Percentiles rank a stretch among this genome's conserved stretches.
Evolutionary conservation across 2,329 filamentous ascomycete genomes (phyloP).

Genomic region (Sclerotinia spermophila): DNA sequence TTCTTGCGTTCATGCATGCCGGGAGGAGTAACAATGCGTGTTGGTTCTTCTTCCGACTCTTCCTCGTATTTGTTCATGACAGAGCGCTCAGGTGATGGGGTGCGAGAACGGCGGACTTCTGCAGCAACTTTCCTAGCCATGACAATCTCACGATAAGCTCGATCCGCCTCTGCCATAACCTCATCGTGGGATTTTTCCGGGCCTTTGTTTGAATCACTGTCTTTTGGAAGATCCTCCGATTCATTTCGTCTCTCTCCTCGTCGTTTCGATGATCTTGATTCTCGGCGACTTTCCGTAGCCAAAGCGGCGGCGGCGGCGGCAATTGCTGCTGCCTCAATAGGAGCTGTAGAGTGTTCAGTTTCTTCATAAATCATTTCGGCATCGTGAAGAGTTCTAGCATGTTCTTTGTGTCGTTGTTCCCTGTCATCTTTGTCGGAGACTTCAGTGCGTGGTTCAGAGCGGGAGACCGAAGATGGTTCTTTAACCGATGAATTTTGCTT

Average conservation of each 20-base stretch:
- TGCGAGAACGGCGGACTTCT: conserved; percentile 52
- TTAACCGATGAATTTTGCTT: conserved; percentile 32
- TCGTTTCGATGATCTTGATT: conserved; percentile 36
- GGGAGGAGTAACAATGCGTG: conserved; percentile 54
- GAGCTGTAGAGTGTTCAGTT: conserved; percentile 47
- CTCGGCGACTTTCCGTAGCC: conserved; percentile 37
- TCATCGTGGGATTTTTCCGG: conserved; percentile 38
- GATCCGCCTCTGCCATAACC: conserved; percentile 56
- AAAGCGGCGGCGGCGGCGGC: conserved; percentile 46
- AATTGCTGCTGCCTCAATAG: conserved; percentile 46
- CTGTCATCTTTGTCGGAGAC: conserved; percentile 18
- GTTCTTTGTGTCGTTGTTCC: conserved; percentile 20
- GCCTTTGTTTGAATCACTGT: conserved; percentile 11
- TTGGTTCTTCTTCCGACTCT: conserved; percentile 39
- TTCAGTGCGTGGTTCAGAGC: conserved; percentile 23
- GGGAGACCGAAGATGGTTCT: conserved; percentile 21
- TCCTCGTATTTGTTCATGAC: conserved; percentile 52
- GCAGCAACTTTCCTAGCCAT: conserved; percentile 51
- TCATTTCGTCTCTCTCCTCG: conserved; percentile 36
- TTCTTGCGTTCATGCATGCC: conserved; percentile 47
- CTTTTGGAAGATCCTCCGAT: conserved; percentile 24
- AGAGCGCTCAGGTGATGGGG: conserved; percentile 49
- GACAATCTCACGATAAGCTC: conserved; percentile 53
- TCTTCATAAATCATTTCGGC: conserved; percentile 46
- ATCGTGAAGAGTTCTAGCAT: conserved; percentile 38